phyloP scores from a whole-genome alignment of 495 filamentous ascomycete genomes.

The Penicillium samsonianum region DNA sequence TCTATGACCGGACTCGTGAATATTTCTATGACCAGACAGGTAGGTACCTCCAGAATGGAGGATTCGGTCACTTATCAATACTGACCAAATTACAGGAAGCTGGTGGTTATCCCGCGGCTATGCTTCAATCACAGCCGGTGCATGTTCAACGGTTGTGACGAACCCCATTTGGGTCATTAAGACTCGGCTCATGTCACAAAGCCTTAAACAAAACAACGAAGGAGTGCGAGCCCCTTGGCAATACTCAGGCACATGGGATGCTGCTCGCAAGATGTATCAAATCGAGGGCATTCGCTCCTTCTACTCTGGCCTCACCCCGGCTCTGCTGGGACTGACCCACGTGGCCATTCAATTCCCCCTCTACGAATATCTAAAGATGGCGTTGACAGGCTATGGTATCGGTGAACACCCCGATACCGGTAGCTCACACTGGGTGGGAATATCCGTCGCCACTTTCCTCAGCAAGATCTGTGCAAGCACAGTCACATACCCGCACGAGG shows the following conservation, averaged over 20 bases:
- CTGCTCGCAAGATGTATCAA: conserved; percentile 91
- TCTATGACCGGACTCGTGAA: conserved; percentile 85
- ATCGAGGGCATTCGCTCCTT: conserved; percentile 86
- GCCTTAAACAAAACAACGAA: conserved; percentile 48
- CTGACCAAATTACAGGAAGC: conserved; percentile 44
- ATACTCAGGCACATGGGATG: conserved; percentile 83
- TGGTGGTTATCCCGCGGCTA: conserved; percentile 63
- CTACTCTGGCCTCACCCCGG: conserved; percentile 92
- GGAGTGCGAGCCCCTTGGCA: conserved; percentile 77
- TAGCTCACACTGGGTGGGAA: conserved; percentile 67
- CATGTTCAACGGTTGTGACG: conserved; percentile 90
- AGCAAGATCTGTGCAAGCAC: conserved; percentile 94
- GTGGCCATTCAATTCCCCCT: conserved; percentile 97
- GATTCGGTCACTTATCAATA: background rate
- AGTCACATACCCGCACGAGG: conserved; percentile 96
- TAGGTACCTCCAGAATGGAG: conserved; percentile 40
- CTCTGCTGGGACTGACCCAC: conserved; percentile 87
- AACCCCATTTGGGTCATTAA: conserved; percentile 99
- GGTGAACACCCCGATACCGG: conserved; percentile 64
- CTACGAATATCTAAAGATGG: conserved; percentile 90
- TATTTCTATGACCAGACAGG: conserved; percentile 66
- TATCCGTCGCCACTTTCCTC: conserved; percentile 85
- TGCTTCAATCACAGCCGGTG: conserved; percentile 87
- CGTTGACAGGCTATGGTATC: conserved; percentile 84
- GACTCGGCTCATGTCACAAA: conserved; percentile 94